A percentile compares a stretch with the other conserved stretches of the same genome.
phyloP scores from a whole-genome alignment of 1,284 basidiomycete genomes.

The Porogramme epimiltina region DNA sequence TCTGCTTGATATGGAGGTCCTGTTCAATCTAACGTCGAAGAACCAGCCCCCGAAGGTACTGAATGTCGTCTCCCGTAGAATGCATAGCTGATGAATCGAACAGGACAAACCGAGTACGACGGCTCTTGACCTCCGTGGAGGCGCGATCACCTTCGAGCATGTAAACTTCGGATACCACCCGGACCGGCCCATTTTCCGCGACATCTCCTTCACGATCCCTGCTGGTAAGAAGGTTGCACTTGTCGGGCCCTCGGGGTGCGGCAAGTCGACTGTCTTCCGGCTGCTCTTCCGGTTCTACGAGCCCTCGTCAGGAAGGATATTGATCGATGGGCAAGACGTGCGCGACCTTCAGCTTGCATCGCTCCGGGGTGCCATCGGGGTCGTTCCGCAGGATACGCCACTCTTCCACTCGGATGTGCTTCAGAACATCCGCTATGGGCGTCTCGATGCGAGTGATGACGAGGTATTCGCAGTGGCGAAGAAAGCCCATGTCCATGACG shows the following conservation, averaged over 20 bases:
- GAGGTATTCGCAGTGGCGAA: conserved; percentile 84
- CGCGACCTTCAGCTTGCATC: conserved; percentile 73
- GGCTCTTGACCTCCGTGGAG: conserved; percentile 74
- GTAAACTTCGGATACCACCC: conserved; percentile 92
- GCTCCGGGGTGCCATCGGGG: conserved; percentile 80
- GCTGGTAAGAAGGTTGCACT: conserved; percentile 96
- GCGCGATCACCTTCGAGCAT: conserved; percentile 91
- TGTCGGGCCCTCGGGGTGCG: conserved; percentile 95
- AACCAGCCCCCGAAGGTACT: conserved; percentile 72
- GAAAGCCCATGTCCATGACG: conserved; percentile 87
- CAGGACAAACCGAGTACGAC: conserved; percentile 73
- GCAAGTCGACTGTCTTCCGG: conserved; percentile 98
- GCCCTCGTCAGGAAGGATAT: conserved; percentile 78
- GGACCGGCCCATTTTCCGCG: conserved; percentile 86
- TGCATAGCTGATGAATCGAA: not conserved
- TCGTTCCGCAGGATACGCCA: conserved; percentile 98
- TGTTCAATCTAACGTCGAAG: conserved; percentile 90
- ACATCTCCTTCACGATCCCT: conserved; percentile 91
- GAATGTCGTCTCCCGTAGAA: not conserved
- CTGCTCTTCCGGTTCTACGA: conserved; percentile 96
- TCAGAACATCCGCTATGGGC: conserved; percentile 94
- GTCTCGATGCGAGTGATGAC: conserved; percentile 80
- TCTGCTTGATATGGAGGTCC: conserved; percentile 94
- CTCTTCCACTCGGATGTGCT: conserved; percentile 95
- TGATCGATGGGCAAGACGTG: conserved; percentile 88